These are phyloP conservation scores for Candida coquimbonensis DNA, from an alignment of 805 yeast genomes.

Conservation along the genomic window DNA sequence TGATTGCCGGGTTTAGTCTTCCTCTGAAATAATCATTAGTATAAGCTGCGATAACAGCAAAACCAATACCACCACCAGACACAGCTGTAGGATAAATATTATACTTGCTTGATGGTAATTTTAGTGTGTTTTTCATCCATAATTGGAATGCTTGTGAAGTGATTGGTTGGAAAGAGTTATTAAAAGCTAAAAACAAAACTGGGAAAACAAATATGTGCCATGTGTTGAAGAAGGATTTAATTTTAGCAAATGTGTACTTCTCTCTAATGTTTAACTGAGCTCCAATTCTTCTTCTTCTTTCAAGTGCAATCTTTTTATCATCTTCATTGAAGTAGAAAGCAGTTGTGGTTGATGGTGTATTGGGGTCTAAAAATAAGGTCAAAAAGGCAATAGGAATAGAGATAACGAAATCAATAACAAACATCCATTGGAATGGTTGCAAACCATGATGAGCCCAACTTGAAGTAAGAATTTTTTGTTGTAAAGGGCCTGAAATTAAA, in stretches of 20 bases:
- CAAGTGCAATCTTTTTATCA: constrained; percentile 39
- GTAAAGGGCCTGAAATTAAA: constrained; percentile 30
- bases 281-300: constrained; percentile 36
- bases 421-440: constrained; percentile 36
- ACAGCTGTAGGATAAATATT: constrained; percentile 37
- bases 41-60: constrained; percentile 32
- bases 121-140: constrained; percentile 37
- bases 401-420: constrained; percentile 36
- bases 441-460: constrained; percentile 8
- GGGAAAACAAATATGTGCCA: constrained; percentile 47
- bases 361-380: constrained; percentile 28
- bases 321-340: constrained; percentile 34
- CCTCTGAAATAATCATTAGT: constrained; percentile 32
- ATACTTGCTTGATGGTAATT: constrained; percentile 28
- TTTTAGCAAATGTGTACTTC: constrained; percentile 31
- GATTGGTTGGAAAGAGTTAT: constrained; percentile 22
- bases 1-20: constrained; percentile 29
- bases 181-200: constrained; percentile 14
- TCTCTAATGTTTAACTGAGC: constrained; percentile 37
- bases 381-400: constrained; percentile 37
- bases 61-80: constrained; percentile 32
- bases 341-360: constrained; percentile 28
- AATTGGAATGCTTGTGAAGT: constrained; percentile 37
- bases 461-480: constrained; percentile 24
- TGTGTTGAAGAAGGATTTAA: constrained; percentile 33